Evolutionary conservation across 2,329 filamentous ascomycete species (phyloP), one percentile per base, ranked within the genome.

Genomic region (Aspergillus sp.): DNA sequence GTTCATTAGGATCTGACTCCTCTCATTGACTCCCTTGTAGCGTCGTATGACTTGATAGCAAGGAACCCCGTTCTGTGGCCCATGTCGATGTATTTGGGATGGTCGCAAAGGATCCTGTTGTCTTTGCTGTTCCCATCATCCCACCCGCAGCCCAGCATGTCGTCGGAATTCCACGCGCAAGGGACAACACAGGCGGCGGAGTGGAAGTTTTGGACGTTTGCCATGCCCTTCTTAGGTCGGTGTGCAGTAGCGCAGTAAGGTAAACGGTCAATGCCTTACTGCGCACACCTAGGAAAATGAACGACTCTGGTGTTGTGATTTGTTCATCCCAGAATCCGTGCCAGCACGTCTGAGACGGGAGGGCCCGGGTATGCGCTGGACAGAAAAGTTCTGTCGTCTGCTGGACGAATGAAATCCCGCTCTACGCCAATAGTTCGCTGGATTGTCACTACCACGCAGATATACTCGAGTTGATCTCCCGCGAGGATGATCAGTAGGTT

Each of bases 1-100:
- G 35, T 51, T 33, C 32, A 41, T 14, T 4, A 36, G n/a, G 35
- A 55, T 49, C 24, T 53, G 50, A 55, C 53, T 50, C 50, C 47
- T 55, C 52, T 38, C 42, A 45, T 22, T 32, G 17, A 30, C 7
- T 10, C 26, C 26, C 26, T 11, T 30, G 26, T 30, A 30, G 9
- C 26, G 3, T 11, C 26, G 26, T 11, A 30, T 30, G 26, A 30
- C 26, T 11, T 30, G 26, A 30, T 30, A 30, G 26, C 8, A 30
- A 1, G 26, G 26, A 7, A 9, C 26, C 26, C 10, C 22, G 22
- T 6, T 22, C 22, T 22, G 22, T 22, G 22, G 22, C 22, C 22
- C 7, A 22, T 22, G 7, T 4, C 22, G 7, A 22, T 22, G 22
- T 4, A 22, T 30, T 11, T 8, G 26, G 26, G 10, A 8, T 11